Evolutionary conservation across 2,329 filamentous ascomycete species (phyloP).

Genomic region (Chaetomiaceae sp.): DNA sequence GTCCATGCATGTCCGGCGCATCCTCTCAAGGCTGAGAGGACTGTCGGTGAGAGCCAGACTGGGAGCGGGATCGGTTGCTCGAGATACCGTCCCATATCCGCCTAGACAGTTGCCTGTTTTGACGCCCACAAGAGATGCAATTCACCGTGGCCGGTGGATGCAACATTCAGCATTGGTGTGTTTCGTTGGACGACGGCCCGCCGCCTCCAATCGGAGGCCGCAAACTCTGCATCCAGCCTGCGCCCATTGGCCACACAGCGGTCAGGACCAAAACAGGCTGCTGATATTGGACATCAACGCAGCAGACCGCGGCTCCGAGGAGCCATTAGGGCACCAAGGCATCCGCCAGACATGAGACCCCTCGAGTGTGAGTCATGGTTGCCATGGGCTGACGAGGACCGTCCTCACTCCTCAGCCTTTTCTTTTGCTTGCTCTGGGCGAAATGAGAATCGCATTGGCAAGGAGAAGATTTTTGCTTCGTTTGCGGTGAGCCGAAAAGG

Average conservation of each 20-base stretch:
- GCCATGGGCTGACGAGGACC: not conserved
- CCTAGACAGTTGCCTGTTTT: constrained; percentile 11
- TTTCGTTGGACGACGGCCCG: constrained; percentile 6
- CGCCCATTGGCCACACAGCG: constrained; percentile 21
- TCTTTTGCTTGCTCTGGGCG: not conserved
- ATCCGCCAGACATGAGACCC: constrained; percentile 16
- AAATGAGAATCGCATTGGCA: constrained; percentile 16
- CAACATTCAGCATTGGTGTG: constrained; percentile 12
- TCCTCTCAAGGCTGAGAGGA: constrained; percentile 11
- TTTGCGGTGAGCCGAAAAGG: constrained; percentile 24
- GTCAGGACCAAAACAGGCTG: constrained; percentile 17
- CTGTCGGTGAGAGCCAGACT: constrained; percentile 23
- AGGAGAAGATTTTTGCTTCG: constrained; percentile 28
- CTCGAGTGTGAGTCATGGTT: constrained; percentile 24
- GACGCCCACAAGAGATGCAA: constrained; percentile 8
- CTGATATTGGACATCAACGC: constrained; percentile 31
- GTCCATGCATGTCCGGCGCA: constrained; percentile 14
- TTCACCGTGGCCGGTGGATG: constrained; percentile 19
- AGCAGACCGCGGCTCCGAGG: constrained; percentile 21
- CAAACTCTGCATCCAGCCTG: constrained; percentile 21
- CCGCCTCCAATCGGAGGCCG: constrained; percentile 23
- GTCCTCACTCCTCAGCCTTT: constrained; percentile 9
- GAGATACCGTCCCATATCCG: constrained; percentile 11
- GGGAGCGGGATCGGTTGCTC: constrained; percentile 20
- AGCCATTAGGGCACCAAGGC: constrained; percentile 27